These are phyloP conservation scores for Mrakiaceae sp. DNA, from an alignment of 1,284 basidiomycete genomes.

Conservation along the genomic window DNA sequence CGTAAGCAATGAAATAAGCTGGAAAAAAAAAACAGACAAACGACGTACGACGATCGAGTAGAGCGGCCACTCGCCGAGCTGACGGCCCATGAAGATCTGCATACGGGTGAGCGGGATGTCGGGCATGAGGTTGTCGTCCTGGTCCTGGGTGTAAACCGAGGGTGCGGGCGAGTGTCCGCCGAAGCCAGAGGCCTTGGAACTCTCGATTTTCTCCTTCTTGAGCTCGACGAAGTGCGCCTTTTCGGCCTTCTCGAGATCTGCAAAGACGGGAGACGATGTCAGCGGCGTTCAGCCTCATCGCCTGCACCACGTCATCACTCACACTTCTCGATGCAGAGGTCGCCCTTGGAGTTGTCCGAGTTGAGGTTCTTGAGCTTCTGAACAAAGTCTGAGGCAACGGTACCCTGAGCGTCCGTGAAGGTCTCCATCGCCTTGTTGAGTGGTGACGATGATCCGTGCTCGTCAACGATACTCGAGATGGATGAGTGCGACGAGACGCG, in stretches of 20 bases:
- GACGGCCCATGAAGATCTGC: constrained; percentile 57
- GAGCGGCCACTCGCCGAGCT: constrained; percentile 71
- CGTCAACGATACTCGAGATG: constrained; percentile 76
- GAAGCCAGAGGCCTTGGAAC: constrained; percentile 14
- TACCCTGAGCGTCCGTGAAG: constrained; percentile 32
- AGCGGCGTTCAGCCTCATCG: not conserved
- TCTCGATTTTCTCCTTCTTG: constrained; percentile 54
- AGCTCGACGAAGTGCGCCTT: constrained; percentile 84
- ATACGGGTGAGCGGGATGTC: constrained; percentile 12
- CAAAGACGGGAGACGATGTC: not conserved
- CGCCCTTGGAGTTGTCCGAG: constrained; percentile 76
- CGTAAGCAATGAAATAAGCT: not conserved
- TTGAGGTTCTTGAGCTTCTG: constrained; percentile 67
- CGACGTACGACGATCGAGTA: constrained; percentile 66
- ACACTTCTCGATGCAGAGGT: constrained; percentile 80
- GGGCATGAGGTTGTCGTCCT: constrained; percentile 18
- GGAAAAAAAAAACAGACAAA: not conserved
- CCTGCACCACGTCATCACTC: not conserved
- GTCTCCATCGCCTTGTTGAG: constrained; percentile 84
- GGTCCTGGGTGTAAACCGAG: constrained; percentile 14
- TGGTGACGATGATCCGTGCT: constrained; percentile 66
- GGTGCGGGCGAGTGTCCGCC: not conserved
- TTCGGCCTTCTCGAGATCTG: constrained; percentile 62
- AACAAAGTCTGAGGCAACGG: constrained; percentile 77
- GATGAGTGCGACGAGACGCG: constrained; percentile 43